phyloP scores from a whole-genome alignment of 2,329 filamentous ascomycete species.

The Fusarium devonianum region DNA sequence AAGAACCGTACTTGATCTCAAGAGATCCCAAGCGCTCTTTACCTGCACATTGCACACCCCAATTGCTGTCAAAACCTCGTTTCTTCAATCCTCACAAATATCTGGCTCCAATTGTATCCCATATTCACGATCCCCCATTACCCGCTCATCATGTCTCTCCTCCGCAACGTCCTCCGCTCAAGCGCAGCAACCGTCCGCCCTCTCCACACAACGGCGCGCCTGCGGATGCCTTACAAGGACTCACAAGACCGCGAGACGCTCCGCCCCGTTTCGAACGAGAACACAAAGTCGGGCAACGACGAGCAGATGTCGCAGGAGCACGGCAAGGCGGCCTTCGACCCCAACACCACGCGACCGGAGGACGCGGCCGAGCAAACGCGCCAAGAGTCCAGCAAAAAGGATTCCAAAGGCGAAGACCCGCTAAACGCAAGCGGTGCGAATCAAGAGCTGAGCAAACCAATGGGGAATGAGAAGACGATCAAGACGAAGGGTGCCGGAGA shows the following conservation, averaged over 20 bases:
- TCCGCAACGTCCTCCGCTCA: conserved; percentile 32
- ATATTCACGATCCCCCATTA: background rate
- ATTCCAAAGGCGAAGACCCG: conserved; percentile 37
- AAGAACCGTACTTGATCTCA: conserved; percentile 5
- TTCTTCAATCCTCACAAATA: background rate
- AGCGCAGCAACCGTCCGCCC: conserved; percentile 34
- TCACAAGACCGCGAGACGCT: conserved; percentile 67
- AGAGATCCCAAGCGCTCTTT: background rate
- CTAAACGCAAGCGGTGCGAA: conserved; percentile 56
- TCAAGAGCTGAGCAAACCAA: conserved; percentile 51
- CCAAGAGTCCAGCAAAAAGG: conserved; percentile 47
- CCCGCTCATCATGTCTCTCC: conserved; percentile 28
- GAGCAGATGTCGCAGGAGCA: conserved; percentile 62
- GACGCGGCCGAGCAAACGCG: conserved; percentile 60
- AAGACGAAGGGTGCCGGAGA: conserved; percentile 45
- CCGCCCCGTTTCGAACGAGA: conserved; percentile 70
- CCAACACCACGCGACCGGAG: conserved; percentile 72
- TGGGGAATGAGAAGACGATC: conserved; percentile 46
- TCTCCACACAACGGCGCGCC: conserved; percentile 45
- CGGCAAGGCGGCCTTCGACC: conserved; percentile 72
- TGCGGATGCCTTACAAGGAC: conserved; percentile 55
- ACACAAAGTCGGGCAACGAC: conserved; percentile 72
- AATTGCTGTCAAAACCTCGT: conserved; percentile 5
- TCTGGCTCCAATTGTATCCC: background rate
- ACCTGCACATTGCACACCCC: conserved; percentile 4